Conservation (phyloP, 768 basidiomycete species). For the Hygrocybe coccinea region DNA sequence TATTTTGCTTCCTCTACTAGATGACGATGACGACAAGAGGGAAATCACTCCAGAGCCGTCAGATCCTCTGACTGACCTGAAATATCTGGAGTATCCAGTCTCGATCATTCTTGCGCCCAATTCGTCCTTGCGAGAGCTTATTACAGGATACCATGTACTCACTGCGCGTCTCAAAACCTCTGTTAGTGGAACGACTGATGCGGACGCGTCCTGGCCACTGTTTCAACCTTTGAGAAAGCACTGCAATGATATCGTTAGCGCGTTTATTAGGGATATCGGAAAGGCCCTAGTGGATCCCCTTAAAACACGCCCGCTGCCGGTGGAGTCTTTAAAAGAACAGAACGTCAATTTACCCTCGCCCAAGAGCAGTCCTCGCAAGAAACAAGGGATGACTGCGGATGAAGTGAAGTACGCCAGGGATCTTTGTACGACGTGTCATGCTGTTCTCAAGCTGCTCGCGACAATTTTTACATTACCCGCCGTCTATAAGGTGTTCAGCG, state of each 20-base stretch:
- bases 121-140: constrained; percentile 51
- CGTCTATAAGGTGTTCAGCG: constrained; percentile 54
- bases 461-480: constrained; percentile 58
- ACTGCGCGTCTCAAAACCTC: constrained; percentile 56
- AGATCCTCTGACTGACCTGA: constrained; percentile 57
- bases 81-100: constrained; percentile 65
- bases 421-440: constrained; percentile 67
- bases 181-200: constrained; percentile 43
- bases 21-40: constrained; percentile 37
- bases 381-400: constrained; percentile 68
- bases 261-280: constrained; percentile 64
- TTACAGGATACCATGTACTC: constrained; percentile 70
- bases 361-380: constrained; percentile 53
- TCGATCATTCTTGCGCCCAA: constrained; percentile 49
- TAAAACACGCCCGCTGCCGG: constrained; percentile 24
- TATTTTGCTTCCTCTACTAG: constrained; percentile 36
- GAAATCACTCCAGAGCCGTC: constrained; percentile 75
- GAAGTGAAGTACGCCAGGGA: constrained; percentile 78
- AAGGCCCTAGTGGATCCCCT: constrained; percentile 59
- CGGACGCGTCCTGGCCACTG: constrained; percentile 62
- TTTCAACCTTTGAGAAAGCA: constrained; percentile 66
- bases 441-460: constrained; percentile 61
- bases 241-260: constrained; percentile 45
- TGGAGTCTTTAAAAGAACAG: constrained; percentile 22
- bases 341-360: constrained; percentile 57